Evolutionary conservation across 2,329 filamentous ascomycete genomes (phyloP).

Genomic region (Epichloe typhina): DNA sequence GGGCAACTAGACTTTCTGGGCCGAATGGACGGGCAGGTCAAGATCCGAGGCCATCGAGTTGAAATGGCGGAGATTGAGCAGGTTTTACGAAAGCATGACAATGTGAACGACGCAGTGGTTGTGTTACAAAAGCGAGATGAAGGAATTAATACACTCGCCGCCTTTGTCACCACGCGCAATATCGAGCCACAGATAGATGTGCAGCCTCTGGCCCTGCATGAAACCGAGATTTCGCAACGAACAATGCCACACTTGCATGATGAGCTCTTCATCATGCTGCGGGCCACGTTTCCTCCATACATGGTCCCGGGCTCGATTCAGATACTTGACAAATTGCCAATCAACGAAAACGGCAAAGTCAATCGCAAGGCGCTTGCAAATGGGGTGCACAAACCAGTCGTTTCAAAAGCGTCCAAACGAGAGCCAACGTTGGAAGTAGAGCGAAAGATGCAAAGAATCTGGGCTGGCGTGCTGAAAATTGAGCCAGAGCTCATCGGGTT

Average conservation of each 20-base stretch:
- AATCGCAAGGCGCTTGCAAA: conserved; percentile 7
- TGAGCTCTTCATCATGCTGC: background rate
- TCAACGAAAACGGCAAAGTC: conserved; percentile 10
- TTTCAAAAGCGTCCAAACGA: background rate
- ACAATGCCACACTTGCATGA: background rate
- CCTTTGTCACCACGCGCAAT: background rate
- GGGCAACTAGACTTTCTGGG: background rate
- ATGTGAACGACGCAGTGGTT: background rate
- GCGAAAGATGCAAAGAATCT: background rate
- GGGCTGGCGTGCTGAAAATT: conserved; percentile 23
- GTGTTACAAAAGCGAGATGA: background rate
- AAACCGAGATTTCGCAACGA: too few species aligned
- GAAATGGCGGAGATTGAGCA: background rate
- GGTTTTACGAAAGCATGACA: background rate
- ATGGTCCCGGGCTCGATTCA: conserved; percentile 12
- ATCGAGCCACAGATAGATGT: too few species aligned
- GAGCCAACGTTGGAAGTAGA: background rate
- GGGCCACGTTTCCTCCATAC: conserved; percentile 8
- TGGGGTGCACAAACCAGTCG: background rate
- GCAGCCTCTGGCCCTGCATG: background rate
- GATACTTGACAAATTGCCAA: conserved; percentile 7
- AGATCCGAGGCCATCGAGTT: background rate
- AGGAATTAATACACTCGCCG: background rate
- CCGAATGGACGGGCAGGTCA: background rate
- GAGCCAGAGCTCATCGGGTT: conserved; percentile 1